Evolutionary conservation across 495 filamentous ascomycete genomes (phyloP).

Genomic region (Penicillium goetzii): DNA sequence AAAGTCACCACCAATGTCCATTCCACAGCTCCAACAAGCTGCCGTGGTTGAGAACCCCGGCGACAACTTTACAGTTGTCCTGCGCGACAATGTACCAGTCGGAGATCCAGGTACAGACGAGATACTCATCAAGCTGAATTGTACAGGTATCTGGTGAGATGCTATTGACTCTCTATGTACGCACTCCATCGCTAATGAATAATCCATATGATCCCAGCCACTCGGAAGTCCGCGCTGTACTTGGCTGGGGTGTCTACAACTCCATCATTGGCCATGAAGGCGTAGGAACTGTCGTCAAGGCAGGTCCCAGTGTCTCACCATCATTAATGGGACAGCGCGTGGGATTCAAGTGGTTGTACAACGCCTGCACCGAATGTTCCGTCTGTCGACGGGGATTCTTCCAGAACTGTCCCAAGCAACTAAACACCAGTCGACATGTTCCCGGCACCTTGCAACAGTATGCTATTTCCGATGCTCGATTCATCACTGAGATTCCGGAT

Average conservation of each 20-base stretch:
- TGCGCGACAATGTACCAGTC: slow-evolving; percentile 21
- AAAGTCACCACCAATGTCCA: slow-evolving; percentile 10
- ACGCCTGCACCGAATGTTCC: slow-evolving; percentile 42
- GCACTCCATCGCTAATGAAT: not conserved
- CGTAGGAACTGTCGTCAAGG: slow-evolving; percentile 35
- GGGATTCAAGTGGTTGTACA: slow-evolving; percentile 46
- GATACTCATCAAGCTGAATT: slow-evolving; percentile 28
- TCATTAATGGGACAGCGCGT: slow-evolving; percentile 35
- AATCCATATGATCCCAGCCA: slow-evolving; percentile 14
- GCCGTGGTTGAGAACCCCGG: slow-evolving; percentile 29
- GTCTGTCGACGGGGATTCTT: slow-evolving; percentile 33
- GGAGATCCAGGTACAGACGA: slow-evolving; percentile 23
- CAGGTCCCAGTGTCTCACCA: slow-evolving; percentile 27
- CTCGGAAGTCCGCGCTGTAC: slow-evolving; percentile 34
- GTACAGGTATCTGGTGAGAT: slow-evolving; percentile 31
- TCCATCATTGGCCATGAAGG: slow-evolving; percentile 45
- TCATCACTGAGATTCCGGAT: slow-evolving; percentile 35
- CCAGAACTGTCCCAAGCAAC: slow-evolving; percentile 39
- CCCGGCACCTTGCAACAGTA: slow-evolving; percentile 49
- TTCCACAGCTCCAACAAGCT: slow-evolving; percentile 23
- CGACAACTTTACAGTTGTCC: slow-evolving; percentile 14
- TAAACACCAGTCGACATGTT: slow-evolving; percentile 39
- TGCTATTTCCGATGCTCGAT: slow-evolving; percentile 35
- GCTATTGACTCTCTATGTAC: not conserved
- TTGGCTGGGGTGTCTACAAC: slow-evolving; percentile 30